These are phyloP conservation scores for Pelargonium fulgidum DNA, from an alignment of 441 rosid species.

Conservation along the genomic window DNA sequence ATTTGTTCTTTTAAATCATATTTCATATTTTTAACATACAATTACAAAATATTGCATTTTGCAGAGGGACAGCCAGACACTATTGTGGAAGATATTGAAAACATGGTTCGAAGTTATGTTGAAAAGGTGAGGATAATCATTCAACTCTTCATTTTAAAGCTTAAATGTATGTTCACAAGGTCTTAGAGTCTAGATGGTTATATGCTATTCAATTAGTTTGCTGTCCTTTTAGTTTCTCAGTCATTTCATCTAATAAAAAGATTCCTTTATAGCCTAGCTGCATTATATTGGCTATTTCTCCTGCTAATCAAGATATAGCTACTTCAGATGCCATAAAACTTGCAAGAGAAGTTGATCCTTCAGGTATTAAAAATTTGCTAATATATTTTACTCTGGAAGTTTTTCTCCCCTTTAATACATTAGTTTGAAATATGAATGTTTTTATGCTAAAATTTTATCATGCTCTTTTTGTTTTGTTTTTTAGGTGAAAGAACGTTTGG, in stretches of 20 bases:
- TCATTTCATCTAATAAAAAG: no score
- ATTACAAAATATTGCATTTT: conserved; percentile 29
- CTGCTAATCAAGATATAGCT: conserved; percentile 99
- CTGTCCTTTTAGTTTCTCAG: no score
- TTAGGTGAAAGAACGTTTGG: conserved; percentile 95
- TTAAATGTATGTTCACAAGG: neutral
- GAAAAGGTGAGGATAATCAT: conserved; percentile 40
- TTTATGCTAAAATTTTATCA: conserved; percentile 9
- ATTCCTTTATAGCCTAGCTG: conserved; percentile 51
- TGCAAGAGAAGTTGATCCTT: conserved; percentile 97
- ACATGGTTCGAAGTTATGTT: conserved; percentile 94
- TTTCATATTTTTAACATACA: conserved; percentile 15
- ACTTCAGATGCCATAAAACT: conserved; percentile 98
- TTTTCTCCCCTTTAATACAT: neutral
- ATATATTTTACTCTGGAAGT: conserved; percentile 4
- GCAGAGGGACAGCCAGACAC: conserved; percentile 89
- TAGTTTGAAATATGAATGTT: neutral
- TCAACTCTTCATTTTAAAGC: no score
- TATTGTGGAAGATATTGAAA: conserved; percentile 91
- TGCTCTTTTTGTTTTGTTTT: conserved; percentile 16
- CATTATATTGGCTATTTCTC: conserved; percentile 96
- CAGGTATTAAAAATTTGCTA: conserved; percentile 42
- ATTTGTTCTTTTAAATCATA: conserved; percentile 8
- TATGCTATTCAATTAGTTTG: neutral
- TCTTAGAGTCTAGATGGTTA: neutral